phyloP scores from a whole-genome alignment of 768 basidiomycete genomes.

The Ramaria rubella region DNA sequence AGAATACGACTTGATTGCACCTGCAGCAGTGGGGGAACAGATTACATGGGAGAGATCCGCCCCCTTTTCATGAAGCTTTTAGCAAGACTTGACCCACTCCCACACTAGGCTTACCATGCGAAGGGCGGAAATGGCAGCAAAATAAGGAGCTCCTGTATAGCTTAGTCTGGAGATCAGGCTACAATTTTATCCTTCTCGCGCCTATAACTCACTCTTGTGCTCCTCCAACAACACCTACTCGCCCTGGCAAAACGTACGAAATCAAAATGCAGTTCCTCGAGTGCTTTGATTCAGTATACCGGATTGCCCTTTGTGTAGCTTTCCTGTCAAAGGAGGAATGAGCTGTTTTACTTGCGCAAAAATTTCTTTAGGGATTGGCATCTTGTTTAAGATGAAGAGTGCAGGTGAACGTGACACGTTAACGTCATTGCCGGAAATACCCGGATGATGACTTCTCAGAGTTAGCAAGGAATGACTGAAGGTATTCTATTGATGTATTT shows the following conservation, averaged over 20 bases:
- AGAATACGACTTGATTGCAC: conserved; percentile 93
- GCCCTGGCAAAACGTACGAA: conserved; percentile 38
- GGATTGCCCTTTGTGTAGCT: conserved; percentile 93
- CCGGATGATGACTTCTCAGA: too few species aligned
- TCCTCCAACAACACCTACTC: conserved; percentile 91
- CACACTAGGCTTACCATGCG: conserved; percentile 49
- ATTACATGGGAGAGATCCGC: conserved; percentile 96
- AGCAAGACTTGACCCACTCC: conserved; percentile 2
- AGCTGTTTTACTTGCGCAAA: conserved; percentile 70
- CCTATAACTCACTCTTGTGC: conserved; percentile 70
- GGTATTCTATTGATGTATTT: too few species aligned
- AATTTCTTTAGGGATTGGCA: conserved; percentile 57
- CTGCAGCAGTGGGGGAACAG: conserved; percentile 87
- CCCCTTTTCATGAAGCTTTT: conserved; percentile 46
- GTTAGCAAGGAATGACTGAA: too few species aligned
- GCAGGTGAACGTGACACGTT: background rate
- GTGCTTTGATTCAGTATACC: conserved; percentile 37
- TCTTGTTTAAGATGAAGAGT: conserved; percentile 18
- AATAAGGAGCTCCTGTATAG: conserved; percentile 96
- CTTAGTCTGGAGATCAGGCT: conserved; percentile 34
- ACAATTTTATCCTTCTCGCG: background rate
- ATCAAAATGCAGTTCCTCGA: background rate
- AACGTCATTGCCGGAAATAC: background rate
- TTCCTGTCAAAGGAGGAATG: conserved; percentile 84
- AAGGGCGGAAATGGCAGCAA: conserved; percentile 86